phyloP scores from a whole-genome alignment of 176 grass and related monocot species.

The Avena eriantha region DNA sequence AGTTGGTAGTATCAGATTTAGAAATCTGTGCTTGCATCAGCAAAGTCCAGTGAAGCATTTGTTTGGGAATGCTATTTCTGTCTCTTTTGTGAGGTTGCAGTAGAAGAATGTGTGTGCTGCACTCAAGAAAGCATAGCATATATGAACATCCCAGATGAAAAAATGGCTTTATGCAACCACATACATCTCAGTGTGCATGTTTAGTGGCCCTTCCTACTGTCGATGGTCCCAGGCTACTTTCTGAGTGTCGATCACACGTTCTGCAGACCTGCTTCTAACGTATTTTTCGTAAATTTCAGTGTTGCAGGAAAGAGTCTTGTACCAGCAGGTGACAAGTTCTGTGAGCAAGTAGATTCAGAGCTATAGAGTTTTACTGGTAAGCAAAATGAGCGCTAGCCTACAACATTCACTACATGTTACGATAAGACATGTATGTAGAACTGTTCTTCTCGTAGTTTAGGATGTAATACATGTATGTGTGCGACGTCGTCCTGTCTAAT shows the following conservation, averaged over 20 bases:
- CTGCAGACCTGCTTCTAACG: too few species aligned
- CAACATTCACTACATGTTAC: background rate
- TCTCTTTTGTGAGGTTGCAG: background rate
- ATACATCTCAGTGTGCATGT: too few species aligned
- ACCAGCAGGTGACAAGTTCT: conserved; percentile 79
- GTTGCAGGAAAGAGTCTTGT: conserved; percentile 73
- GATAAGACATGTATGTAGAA: too few species aligned
- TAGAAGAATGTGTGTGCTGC: background rate
- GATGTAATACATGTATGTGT: background rate
- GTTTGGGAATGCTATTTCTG: background rate
- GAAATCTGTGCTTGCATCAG: background rate
- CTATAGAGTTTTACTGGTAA: conserved; percentile 86
- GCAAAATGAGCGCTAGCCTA: background rate
- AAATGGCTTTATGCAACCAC: background rate
- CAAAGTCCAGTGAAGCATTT: background rate
- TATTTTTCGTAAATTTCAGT: too few species aligned
- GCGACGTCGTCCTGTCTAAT: background rate
- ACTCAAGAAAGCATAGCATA: background rate
- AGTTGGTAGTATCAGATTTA: background rate
- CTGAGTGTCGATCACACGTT: too few species aligned
- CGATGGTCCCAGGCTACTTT: too few species aligned
- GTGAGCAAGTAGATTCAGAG: conserved; percentile 84
- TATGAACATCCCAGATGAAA: background rate
- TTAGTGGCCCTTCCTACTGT: too few species aligned
- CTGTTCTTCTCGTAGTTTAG: background rate